These are phyloP conservation scores for Globisporangium yorkense DNA, from an alignment of 352 stramenopile species.

Conservation along the genomic window DNA sequence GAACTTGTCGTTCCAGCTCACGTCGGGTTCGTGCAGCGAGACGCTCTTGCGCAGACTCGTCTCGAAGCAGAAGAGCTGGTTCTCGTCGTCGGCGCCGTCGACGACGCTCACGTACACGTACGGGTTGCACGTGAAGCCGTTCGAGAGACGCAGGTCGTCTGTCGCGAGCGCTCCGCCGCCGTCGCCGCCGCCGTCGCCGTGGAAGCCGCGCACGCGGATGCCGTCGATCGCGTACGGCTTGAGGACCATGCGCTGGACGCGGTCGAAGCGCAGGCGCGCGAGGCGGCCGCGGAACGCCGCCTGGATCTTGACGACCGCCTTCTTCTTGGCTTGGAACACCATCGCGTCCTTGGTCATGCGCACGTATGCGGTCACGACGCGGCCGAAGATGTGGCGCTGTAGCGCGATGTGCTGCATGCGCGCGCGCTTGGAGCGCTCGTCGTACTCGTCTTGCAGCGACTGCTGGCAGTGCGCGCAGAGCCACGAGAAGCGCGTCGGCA, in stretches of 20 bases:
- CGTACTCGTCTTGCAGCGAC: conserved; percentile 50
- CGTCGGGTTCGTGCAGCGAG: conserved; percentile 19
- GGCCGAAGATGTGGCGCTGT: conserved; percentile 45
- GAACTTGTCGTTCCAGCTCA: conserved; percentile 51
- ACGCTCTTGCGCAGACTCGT: conserved; percentile 38
- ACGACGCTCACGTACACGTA: conserved; percentile 68
- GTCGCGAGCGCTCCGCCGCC: neutral
- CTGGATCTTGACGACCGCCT: conserved; percentile 51
- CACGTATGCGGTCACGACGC: conserved; percentile 55
- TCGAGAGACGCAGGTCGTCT: conserved; percentile 53
- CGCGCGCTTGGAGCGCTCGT: conserved; percentile 32
- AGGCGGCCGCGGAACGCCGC: conserved; percentile 38
- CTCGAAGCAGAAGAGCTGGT: conserved; percentile 67
- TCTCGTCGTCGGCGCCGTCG: conserved; percentile 58
- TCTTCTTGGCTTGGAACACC: conserved; percentile 53
- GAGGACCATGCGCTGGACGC: conserved; percentile 42
- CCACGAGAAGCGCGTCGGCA: conserved; percentile 51
- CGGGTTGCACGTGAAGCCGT: conserved; percentile 70
- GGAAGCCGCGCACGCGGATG: conserved; percentile 22
- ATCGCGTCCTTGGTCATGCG: conserved; percentile 59
- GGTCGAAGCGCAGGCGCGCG: conserved; percentile 41
- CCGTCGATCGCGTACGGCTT: conserved; percentile 51
- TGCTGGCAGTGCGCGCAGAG: conserved; percentile 46
- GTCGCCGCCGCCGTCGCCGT: neutral
- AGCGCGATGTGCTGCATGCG: conserved; percentile 33